Evolutionary conservation across 208 protist species (phyloP), one percentile per base, ranked within the genome.

Genomic region (Wallacemonas collosoma): DNA sequence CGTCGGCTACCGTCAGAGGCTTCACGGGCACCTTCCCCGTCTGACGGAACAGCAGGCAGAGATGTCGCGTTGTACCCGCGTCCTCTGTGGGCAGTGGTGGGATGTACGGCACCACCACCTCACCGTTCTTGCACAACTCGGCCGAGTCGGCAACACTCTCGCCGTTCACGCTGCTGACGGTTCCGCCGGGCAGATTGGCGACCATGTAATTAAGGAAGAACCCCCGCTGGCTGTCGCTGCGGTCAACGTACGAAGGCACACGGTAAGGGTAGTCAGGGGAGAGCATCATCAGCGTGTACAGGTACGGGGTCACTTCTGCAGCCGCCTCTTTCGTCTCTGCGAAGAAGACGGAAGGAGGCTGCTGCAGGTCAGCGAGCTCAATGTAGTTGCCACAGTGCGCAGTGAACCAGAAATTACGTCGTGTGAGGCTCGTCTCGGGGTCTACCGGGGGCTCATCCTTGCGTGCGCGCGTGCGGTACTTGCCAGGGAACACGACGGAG

Each of bases 161-260:
- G n/a, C 72, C 51, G n/a, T 68, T 47, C 51, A 73, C 54, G 39
- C 53, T 48, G 50, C 70, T 15, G 14, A 53, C 35, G 12, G 26
- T 50, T 5, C 66, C 75, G 38, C 83, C 80, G 17, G 75, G 58
- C 9, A 97, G 67, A 75, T 97, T 97, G 2, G 85, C 71, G 1
- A 95, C 82, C 83, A 97, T 91, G 80, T 95, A 95, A 68, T 95
- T 88, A 43, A 96, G 69, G 50, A 97, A 96, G 73, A 97, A 97
- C 40, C 89, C 89, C 2, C 72, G 74, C 43, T 85, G 43, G 2
- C 64, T 65, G 57, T 58, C 57, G 9, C 64, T 60, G 3, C 81
- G 72, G 60, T 90, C 87, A 1, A 72, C 71, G 48, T 84, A 80
- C 15, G 82, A 41, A 2, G 87, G 89, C 35, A 87, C 65, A 36